Evolutionary conservation across 495 filamentous ascomycete species (phyloP), one percentile per base, ranked within the genome.

Genomic region (Echria macrotheca): DNA sequence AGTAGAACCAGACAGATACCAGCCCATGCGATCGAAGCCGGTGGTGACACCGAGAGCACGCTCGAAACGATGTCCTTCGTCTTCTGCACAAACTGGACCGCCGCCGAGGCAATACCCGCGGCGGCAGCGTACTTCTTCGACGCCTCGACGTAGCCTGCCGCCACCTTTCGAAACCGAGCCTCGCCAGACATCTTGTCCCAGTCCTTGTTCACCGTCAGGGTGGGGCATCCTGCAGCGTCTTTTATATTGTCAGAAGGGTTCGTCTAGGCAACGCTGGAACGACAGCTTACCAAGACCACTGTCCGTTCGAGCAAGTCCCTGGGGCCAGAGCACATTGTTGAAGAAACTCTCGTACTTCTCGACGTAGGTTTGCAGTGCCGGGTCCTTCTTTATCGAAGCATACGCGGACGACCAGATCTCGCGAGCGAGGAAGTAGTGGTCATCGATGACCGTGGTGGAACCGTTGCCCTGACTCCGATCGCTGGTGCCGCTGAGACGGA

Each of bases 291-390:
- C 15, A 15, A 32, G 15, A 19, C 11, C 15, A 26, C 32, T 22
- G 7, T 15, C 10, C n/a, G 26, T 44, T 7, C 14, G 15, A 21
- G 25, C 24, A 24, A 44, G 6, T 18, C 45, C 21, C 12, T 14
- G 14, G 1, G 47, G 47, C 43, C 35, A 47, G 2, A 53, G 26
- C 9, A 55, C 15, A 8, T 15, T 55, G 14, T 50, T 36, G 26
- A 52, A 59, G 25, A 55, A 48, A 10, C 44, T 25, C 17, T 59
- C 57, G 41, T 59, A 59, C 23, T 55, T 51, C 14, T 37, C 43
- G 9, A 59, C 53, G n/a, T 51, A 25, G 0, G 53, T 38, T 19
- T 46, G 28, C 9, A 56, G 38, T 2, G 12, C 23, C 7, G 31
- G 21, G 10, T 59, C 46, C 4, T 9, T 23, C 17, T 14, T 32